Conservation (phyloP, 2,329 filamentous ascomycete species). For the Stemphylium beticola region DNA sequence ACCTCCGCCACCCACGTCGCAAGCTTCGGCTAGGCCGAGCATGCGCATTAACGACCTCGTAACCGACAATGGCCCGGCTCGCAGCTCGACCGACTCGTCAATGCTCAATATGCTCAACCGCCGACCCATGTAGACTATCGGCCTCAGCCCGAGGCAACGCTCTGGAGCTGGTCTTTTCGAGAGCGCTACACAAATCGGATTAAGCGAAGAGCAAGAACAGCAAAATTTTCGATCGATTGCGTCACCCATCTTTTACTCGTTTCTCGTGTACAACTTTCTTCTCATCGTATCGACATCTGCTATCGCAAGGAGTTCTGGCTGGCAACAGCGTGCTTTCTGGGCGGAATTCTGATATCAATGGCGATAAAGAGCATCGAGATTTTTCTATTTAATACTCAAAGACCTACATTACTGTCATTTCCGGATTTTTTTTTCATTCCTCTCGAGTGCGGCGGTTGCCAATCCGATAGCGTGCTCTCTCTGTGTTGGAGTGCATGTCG, state of each 20-base stretch:
- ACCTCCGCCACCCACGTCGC: conserved; percentile 46
- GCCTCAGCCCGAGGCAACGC: conserved; percentile 15
- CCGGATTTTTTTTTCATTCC: conserved; percentile 1
- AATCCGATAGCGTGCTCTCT: not conserved
- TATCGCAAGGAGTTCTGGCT: conserved; percentile 23
- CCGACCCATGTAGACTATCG: conserved; percentile 41
- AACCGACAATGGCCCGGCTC: conserved; percentile 44
- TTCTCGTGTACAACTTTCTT: conserved; percentile 32
- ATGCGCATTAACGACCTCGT: conserved; percentile 54
- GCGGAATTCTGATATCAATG: conserved; percentile 29
- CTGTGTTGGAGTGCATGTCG: not conserved
- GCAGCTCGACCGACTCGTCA: conserved; percentile 52
- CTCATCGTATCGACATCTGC: conserved; percentile 18
- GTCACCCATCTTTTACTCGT: conserved; percentile 15
- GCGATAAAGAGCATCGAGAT: conserved; percentile 26
- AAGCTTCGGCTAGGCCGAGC: conserved; percentile 42
- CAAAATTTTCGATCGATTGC: conserved; percentile 3
- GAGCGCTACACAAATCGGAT: conserved; percentile 25
- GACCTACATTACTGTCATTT: conserved; percentile 10
- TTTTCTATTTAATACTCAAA: conserved; percentile 19
- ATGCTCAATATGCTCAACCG: conserved; percentile 54
- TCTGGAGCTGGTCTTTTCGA: conserved; percentile 41
- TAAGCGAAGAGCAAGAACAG: conserved; percentile 13
- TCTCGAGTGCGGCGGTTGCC: conserved; percentile 4
- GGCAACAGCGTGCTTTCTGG: conserved; percentile 30